These are phyloP conservation scores for Boletus sp. DNA, from an alignment of 768 basidiomycete genomes.

Conservation along the genomic window DNA sequence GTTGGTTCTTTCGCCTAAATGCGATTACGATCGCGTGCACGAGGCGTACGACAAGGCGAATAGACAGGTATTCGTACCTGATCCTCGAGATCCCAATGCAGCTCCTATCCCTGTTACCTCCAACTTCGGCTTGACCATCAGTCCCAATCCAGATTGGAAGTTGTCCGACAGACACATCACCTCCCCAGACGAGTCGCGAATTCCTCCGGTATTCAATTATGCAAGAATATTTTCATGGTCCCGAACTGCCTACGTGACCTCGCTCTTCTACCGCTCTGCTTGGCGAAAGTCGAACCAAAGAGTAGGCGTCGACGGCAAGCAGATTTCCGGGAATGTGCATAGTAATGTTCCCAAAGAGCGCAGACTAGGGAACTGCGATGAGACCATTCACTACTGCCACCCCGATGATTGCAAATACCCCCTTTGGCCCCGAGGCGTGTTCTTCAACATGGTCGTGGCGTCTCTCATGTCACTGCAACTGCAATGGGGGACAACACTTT, in stretches of 20 bases:
- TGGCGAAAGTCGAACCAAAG: background rate
- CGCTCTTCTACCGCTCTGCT: constrained; percentile 8
- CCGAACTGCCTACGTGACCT: background rate
- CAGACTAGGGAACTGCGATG: background rate
- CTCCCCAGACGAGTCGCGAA: constrained; percentile 1
- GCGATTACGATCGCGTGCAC: constrained; percentile 18
- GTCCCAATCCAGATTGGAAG: background rate
- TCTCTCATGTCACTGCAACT: constrained; percentile 2
- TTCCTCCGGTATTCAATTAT: background rate
- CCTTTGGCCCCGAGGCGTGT: constrained; percentile 20
- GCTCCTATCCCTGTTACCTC: background rate
- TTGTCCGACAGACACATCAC: background rate
- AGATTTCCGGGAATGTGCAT: background rate
- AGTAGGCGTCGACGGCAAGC: background rate
- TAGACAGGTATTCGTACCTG: background rate
- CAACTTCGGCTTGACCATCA: background rate
- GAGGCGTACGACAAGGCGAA: constrained; percentile 10
- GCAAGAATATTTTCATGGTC: background rate
- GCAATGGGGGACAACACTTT: constrained; percentile 31
- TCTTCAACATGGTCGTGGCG: constrained; percentile 5
- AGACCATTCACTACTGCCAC: constrained; percentile 18
- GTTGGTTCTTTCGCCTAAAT: background rate
- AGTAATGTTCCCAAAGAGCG: constrained; percentile 3
- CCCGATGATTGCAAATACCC: background rate
- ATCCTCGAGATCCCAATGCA: background rate